These are phyloP conservation scores for Cryptococcus sp. DNA, from an alignment of 1,284 basidiomycete genomes.

Conservation along the genomic window DNA sequence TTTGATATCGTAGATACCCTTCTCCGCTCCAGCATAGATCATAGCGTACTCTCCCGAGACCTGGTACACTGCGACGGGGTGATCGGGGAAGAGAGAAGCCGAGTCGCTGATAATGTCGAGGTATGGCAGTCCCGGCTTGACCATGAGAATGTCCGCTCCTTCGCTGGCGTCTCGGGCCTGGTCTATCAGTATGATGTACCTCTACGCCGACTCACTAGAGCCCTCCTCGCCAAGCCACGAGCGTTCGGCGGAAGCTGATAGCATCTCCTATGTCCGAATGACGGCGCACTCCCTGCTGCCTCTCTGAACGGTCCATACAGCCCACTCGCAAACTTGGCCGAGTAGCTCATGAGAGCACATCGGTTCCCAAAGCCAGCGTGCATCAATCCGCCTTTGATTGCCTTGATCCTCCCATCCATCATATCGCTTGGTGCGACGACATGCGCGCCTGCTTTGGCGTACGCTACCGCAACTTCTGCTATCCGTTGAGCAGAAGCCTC, in stretches of 20 bases:
- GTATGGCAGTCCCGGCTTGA: conserved; percentile 94
- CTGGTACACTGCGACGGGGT: conserved; percentile 91
- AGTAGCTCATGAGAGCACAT: conserved; percentile 92
- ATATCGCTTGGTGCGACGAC: conserved; percentile 99
- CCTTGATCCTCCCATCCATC: conserved; percentile 94
- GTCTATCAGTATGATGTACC: background rate
- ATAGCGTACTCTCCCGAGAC: conserved; percentile 97
- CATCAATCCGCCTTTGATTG: conserved; percentile 82
- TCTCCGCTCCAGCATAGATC: conserved; percentile 86
- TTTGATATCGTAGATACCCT: conserved; percentile 86
- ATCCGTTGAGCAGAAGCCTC: conserved; percentile 74
- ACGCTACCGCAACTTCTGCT: conserved; percentile 85
- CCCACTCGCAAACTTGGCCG: conserved; percentile 97
- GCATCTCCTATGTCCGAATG: conserved; percentile 92
- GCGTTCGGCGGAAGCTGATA: conserved; percentile 90
- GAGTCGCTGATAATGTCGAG: conserved; percentile 93
- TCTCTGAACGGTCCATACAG: conserved; percentile 98
- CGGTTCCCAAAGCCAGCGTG: conserved; percentile 75
- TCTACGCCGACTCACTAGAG: conserved; percentile 68
- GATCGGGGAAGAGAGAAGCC: conserved; percentile 70
- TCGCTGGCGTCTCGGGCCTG: conserved; percentile 85
- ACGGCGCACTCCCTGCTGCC: conserved; percentile 88
- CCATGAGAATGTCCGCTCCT: conserved; percentile 98
- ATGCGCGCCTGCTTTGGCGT: conserved; percentile 90
- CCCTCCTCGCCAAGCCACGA: conserved; percentile 84